These are phyloP conservation scores for Sphagnum magellanicum DNA, from an alignment of 228 moss, liverwort and hornwort species.

Conservation along the genomic window DNA sequence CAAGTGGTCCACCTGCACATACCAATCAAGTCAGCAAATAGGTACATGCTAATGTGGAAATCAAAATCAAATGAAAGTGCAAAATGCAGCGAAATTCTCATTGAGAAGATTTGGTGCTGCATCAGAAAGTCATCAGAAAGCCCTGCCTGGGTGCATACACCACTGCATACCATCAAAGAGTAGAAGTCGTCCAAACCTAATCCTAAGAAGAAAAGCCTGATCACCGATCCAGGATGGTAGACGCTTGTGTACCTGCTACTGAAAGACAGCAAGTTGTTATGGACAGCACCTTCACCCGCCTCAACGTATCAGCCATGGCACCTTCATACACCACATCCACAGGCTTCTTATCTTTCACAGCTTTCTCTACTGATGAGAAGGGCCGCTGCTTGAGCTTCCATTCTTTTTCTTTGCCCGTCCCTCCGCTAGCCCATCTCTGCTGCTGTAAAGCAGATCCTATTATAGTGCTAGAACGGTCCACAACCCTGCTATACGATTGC, in stretches of 20 bases:
- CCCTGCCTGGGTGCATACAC: too few species aligned
- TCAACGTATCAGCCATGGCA: conserved; percentile 78
- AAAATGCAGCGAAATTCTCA: too few species aligned
- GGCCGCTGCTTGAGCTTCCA: conserved; percentile 28
- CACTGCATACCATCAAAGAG: too few species aligned
- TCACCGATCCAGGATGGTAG: too few species aligned
- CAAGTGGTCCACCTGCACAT: conserved; percentile 57
- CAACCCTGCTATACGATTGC: conserved; percentile 46
- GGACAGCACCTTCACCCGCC: conserved; percentile 87
- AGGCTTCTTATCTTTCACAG: conserved; percentile 25
- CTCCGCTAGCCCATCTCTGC: conserved; percentile 58
- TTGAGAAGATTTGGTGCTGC: too few species aligned
- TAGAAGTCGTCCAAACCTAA: too few species aligned
- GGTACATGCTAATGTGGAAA: too few species aligned
- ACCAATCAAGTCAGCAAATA: too few species aligned
- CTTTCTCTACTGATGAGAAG: conserved; percentile 20
- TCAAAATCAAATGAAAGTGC: too few species aligned
- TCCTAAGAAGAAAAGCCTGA: too few species aligned
- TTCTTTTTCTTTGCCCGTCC: conserved; percentile 45
- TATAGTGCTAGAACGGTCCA: conserved; percentile 19
- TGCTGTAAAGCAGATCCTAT: conserved; percentile 35
- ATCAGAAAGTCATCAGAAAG: too few species aligned
- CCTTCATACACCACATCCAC: conserved; percentile 79
- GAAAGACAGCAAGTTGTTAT: conserved; percentile 90
- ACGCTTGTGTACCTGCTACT: conserved; percentile 32